A percentile compares a stretch with the other conserved stretches of the same genome.
phyloP scores from a whole-genome alignment of 495 filamentous ascomycete genomes.

The Chaetomium fimeti region DNA sequence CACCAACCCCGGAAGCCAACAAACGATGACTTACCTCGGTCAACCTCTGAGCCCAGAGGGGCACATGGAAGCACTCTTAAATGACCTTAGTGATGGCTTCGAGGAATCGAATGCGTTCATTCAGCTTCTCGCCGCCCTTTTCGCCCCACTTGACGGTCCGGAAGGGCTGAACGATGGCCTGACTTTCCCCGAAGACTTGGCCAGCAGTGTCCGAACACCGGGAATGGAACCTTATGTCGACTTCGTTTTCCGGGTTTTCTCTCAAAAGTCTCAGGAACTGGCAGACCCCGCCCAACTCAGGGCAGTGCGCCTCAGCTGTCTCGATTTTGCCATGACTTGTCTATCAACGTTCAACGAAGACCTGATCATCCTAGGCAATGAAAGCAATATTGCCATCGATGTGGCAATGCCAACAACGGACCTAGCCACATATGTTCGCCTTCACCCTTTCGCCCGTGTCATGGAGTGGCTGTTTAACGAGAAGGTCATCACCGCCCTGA shows the following conservation, averaged over 20 bases:
- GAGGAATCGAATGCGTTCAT: constrained; percentile 83
- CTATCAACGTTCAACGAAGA: constrained; percentile 88
- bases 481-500: constrained; percentile 74
- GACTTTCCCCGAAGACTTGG: constrained; percentile 85
- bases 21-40: constrained; percentile 35
- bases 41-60: constrained; percentile 42
- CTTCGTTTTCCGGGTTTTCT: constrained; percentile 74
- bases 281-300: constrained; percentile 62
- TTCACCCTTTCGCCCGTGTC: constrained; percentile 88
- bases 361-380: constrained; percentile 75
- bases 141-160: constrained; percentile 58
- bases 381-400: constrained; percentile 70
- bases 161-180: constrained; percentile 65
- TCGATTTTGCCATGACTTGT: constrained; percentile 73
- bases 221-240: constrained; percentile 93
- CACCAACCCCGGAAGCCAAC: constrained; percentile 37
- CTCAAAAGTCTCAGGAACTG: constrained; percentile 57
- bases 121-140: constrained; percentile 64
- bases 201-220: constrained; percentile 70
- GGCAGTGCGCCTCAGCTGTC: constrained; percentile 69
- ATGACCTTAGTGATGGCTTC: constrained; percentile 64
- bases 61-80: constrained; percentile 55
- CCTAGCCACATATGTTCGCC: constrained; percentile 69
- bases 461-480: constrained; percentile 99
- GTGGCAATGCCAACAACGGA: constrained; percentile 65